A percentile compares a stretch with the other conserved stretches of the same genome.
These are phyloP conservation scores for Globisporangium paddicum DNA, from an alignment of 352 stramenopile genomes.

Conservation along the genomic window DNA sequence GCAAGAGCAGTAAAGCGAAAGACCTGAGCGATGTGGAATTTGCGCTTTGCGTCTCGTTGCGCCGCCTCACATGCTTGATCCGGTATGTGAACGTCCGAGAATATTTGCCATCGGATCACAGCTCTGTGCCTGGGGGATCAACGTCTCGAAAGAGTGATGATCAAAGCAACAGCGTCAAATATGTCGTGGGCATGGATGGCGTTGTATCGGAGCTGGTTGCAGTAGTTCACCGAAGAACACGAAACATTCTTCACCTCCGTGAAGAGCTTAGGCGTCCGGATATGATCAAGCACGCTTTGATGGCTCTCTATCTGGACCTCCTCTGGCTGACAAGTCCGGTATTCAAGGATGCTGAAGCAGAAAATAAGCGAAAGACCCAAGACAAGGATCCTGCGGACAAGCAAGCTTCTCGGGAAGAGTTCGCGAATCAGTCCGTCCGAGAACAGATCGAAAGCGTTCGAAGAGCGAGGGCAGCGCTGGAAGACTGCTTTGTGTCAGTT, in stretches of 20 bases:
- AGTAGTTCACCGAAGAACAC: constrained; percentile 49
- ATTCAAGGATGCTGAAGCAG: constrained; percentile 39
- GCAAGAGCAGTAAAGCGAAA: constrained; percentile 33
- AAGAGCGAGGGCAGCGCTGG: constrained; percentile 32
- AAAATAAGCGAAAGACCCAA: constrained; percentile 16
- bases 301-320: constrained; percentile 69
- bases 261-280: constrained; percentile 49
- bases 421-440: constrained; percentile 5
- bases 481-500: constrained; percentile 58
- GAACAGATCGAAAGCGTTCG: constrained; percentile 41
- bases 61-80: constrained; percentile 55
- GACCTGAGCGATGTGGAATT: constrained; percentile 69
- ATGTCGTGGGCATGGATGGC: constrained; percentile 27
- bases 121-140: not conserved
- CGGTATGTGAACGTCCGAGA: constrained; percentile 61
- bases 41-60: constrained; percentile 52
- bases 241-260: constrained; percentile 38
- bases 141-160: not conserved
- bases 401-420: constrained; percentile 7
- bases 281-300: constrained; percentile 58
- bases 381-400: constrained; percentile 11
- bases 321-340: constrained; percentile 68
- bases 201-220: constrained; percentile 27
- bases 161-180: not conserved
- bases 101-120: constrained; percentile 30